Conservation (phyloP, 129 eudicot species). For the Pulicaria dysenterica region DNA sequence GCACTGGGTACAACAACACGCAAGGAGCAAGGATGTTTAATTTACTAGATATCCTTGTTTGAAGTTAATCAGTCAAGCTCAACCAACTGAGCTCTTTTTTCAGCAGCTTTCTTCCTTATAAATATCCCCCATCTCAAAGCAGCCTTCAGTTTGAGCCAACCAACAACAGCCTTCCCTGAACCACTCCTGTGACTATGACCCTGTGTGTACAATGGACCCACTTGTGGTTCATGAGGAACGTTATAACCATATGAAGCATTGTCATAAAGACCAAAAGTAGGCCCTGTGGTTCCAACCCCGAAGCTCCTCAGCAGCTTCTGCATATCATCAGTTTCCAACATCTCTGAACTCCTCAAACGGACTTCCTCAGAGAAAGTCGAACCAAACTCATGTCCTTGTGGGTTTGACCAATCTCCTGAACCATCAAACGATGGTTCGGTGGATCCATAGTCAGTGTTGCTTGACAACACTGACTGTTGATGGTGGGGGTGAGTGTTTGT, state of each 20-base stretch:
- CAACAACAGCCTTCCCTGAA: slow-evolving; percentile 59
- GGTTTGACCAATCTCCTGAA: slow-evolving; percentile 49
- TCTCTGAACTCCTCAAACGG: slow-evolving; percentile 56
- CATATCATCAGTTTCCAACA: slow-evolving; percentile 66
- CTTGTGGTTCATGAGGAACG: slow-evolving; percentile 39
- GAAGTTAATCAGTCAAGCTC: slow-evolving; percentile 50
- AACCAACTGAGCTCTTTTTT: slow-evolving; percentile 59
- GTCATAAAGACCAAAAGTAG: slow-evolving; percentile 47
- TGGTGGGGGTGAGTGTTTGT: slow-evolving; percentile 34
- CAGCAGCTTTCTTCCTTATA: slow-evolving; percentile 62
- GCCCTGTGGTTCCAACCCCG: slow-evolving; percentile 45
- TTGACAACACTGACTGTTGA: slow-evolving; percentile 29
- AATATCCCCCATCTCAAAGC: slow-evolving; percentile 64
- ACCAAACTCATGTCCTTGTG: slow-evolving; percentile 40
- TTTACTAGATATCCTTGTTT: neutral
- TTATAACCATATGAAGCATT: slow-evolving; percentile 40
- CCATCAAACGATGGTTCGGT: slow-evolving; percentile 39
- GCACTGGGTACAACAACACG: slow-evolving; percentile 2
- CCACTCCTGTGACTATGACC: slow-evolving; percentile 41
- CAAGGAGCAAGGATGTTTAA: neutral
- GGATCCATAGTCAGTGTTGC: slow-evolving; percentile 38
- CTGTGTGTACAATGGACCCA: slow-evolving; percentile 35
- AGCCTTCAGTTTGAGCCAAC: slow-evolving; percentile 67
- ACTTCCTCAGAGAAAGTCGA: slow-evolving; percentile 60
- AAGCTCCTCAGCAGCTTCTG: slow-evolving; percentile 52